Base-by-base conservation (phyloP, 2,329 filamentous ascomycete genomes). In the Drechslerella dactyloides region DNA sequence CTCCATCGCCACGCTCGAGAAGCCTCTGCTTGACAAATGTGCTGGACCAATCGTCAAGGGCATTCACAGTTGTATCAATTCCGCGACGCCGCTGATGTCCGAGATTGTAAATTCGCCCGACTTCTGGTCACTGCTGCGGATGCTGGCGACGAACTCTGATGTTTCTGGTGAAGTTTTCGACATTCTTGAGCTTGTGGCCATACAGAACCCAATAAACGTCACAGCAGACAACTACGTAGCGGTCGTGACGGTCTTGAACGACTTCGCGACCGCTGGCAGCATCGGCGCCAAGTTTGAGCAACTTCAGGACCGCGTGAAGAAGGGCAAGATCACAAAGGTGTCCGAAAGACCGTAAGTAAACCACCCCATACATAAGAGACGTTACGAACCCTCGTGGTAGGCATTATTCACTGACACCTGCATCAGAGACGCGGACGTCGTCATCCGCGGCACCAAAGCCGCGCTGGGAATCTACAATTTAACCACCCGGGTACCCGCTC, bases 51-150 rank as follows among this genome's bases (percentile, higher is more conserved):
- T 96, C 0, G 82, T 96, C 17, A 88, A 90, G 76, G 93, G 93
- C 0, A 82, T 99, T 24, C 86, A 88, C 50, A 83, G 88, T 50
- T 97, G 93, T 76, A 90, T 96, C 75, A 87, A 89, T 24, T 58
- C 70, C 8, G 65, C 75, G 13, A 75, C 73, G 23, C 72, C 75
- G 21, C 82, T 99, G 27, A 87, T 91, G 65, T 96, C 90, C 75
- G 93, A 97, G 80, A 90, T 97, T 75, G 96, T 96, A 80, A 93
- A 91, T 13, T 97, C 93, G 17, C 94, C 94, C 0, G 94, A 99
- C 78, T 97, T 99, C 79, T 99, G 94, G 94, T 89, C 89, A 3
- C 90, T 97, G 13, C 83, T 99, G 58, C 88, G 91, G 73, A 85
- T 87, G 33, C 82, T 99, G 17, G 87, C 90, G 52, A 83, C 84